Conservation (phyloP, 2,329 filamentous ascomycete species). For the Botryotinia calthae region DNA sequence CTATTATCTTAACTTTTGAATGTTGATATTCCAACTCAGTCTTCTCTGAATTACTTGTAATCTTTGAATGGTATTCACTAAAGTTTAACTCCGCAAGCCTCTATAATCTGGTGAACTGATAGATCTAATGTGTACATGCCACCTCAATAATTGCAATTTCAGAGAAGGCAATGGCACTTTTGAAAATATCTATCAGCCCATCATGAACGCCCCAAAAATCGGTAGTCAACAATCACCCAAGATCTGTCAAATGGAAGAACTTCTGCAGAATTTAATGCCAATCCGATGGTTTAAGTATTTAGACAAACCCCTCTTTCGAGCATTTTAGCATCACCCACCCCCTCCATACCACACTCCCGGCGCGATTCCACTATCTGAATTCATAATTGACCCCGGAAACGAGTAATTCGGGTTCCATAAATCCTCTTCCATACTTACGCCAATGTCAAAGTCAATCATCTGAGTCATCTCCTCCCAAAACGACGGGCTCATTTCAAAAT, state of each 20-base stretch:
- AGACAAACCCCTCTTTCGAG: not conserved
- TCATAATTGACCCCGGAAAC: not conserved
- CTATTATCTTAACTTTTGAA: not conserved
- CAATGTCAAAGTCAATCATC: slow-evolving; percentile 13
- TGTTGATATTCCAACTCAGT: not conserved
- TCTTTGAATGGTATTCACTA: not conserved
- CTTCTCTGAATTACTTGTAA: not conserved
- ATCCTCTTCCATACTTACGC: not conserved
- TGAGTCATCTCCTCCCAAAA: slow-evolving; percentile 14
- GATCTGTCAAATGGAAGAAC: not conserved
- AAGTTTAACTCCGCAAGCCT: not conserved
- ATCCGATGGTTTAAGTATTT: not conserved
- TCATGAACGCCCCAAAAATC: not conserved
- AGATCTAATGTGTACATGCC: accelerated
- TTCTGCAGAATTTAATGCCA: too few species aligned
- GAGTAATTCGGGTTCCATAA: slow-evolving; percentile 1
- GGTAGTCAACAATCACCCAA: not conserved
- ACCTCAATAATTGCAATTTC: not conserved
- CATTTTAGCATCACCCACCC: not conserved
- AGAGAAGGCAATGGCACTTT: not conserved
- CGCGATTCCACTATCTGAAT: not conserved
- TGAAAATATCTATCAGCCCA: not conserved
- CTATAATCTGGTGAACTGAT: not conserved
- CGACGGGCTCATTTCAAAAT: slow-evolving; percentile 1
- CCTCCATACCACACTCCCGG: not conserved